A percentile compares a stretch with the other conserved stretches of the same genome.
Evolutionary conservation across 805 yeast species (phyloP).

Genomic region (Metschnikowia hibisci): DNA sequence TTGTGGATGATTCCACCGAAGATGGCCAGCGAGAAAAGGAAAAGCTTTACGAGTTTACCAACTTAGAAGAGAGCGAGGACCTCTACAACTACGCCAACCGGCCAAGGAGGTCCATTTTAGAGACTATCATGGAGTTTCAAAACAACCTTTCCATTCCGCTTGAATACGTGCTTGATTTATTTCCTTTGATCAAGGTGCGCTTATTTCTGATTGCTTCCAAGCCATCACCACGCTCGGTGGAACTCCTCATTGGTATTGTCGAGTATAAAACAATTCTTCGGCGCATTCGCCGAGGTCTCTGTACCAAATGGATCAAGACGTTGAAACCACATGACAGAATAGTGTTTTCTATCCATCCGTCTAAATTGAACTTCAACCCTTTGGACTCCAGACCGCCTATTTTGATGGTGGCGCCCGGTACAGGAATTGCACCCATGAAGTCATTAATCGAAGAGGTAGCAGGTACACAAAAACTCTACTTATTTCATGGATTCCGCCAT

Average conservation of each 20-base stretch:
- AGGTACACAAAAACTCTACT: constrained; percentile 33
- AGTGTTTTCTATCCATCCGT: constrained; percentile 47
- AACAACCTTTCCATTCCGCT: constrained; percentile 68
- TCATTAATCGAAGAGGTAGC: constrained; percentile 50
- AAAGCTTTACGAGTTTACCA: constrained; percentile 70
- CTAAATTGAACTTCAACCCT: constrained; percentile 35
- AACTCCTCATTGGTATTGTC: constrained; percentile 78
- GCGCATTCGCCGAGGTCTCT: constrained; percentile 72
- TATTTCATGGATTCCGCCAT: constrained; percentile 76
- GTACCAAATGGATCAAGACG: constrained; percentile 68
- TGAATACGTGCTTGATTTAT: constrained; percentile 67
- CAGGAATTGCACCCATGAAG: constrained; percentile 94
- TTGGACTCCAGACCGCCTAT: constrained; percentile 37
- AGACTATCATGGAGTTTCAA: constrained; percentile 77
- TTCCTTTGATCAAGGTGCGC: constrained; percentile 79
- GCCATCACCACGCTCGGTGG: constrained; percentile 43
- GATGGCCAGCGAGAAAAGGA: constrained; percentile 70
- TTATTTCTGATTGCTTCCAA: constrained; percentile 79
- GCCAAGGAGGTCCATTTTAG: constrained; percentile 84
- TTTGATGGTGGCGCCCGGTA: constrained; percentile 85
- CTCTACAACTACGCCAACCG: constrained; percentile 88
- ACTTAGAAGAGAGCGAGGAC: constrained; percentile 72
- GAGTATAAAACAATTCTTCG: constrained; percentile 80
- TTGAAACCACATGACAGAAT: constrained; percentile 48
- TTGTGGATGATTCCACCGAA: constrained; percentile 44